phyloP scores from a whole-genome alignment of 2,329 filamentous ascomycete genomes.

The Diaporthe sp. region DNA sequence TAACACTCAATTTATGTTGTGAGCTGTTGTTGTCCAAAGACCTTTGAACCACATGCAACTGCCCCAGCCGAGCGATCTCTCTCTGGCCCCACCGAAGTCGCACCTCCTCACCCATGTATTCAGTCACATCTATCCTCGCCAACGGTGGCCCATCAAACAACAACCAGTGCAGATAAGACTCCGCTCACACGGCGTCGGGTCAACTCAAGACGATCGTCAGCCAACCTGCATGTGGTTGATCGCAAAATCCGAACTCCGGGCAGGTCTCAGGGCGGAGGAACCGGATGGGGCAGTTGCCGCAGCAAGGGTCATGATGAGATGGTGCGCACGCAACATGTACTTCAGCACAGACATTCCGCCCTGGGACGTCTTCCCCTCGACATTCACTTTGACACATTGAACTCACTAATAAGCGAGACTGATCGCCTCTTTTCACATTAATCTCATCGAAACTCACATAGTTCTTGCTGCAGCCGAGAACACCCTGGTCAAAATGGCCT shows the following conservation, averaged over 20 bases:
- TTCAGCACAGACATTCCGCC: neutral
- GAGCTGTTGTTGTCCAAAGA: neutral
- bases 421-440: neutral
- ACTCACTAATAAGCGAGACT: neutral
- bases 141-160: neutral
- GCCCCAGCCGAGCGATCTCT: neutral
- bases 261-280: neutral
- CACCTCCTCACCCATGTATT: too few species aligned
- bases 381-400: too few species aligned
- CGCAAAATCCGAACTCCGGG: neutral
- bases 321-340: neutral
- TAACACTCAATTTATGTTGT: neutral
- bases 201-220: neutral
- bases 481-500: constrained; percentile 17
- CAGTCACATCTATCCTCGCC: too few species aligned
- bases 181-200: neutral
- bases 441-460: neutral
- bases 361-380: neutral
- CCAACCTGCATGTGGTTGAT: neutral
- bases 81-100: neutral
- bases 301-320: constrained; percentile 2
- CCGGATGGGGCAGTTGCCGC: neutral
- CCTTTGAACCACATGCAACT: neutral
- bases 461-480: neutral
- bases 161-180: neutral